phyloP scores from a whole-genome alignment of 2,329 filamentous ascomycete species.

The Polytolypa hystricis region DNA sequence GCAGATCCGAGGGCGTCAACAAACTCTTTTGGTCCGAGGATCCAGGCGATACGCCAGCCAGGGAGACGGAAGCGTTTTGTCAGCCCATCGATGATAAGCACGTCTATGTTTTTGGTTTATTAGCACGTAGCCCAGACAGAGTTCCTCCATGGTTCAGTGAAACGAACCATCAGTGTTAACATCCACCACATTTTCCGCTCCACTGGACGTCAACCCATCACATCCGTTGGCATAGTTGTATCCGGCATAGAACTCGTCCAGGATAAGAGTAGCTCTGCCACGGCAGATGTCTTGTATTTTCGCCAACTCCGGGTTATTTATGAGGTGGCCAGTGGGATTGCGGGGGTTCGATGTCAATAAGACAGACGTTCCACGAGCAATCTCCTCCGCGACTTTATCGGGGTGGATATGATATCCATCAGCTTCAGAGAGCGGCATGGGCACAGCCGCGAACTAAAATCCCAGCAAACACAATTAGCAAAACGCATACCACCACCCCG shows the following conservation, averaged over 20 bases:
- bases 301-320: constrained; percentile 71
- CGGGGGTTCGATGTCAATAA: constrained; percentile 92
- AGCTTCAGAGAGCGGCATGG: constrained; percentile 69
- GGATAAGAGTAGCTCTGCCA: constrained; percentile 79
- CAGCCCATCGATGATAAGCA: constrained; percentile 87
- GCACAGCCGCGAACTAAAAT: constrained; percentile 66
- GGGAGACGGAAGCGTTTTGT: constrained; percentile 95
- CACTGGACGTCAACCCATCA: constrained; percentile 78
- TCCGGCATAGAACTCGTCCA: constrained; percentile 92
- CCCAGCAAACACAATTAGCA: neutral
- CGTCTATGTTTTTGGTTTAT: constrained; percentile 50
- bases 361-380: constrained; percentile 73
- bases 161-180: constrained; percentile 60
- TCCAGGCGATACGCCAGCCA: constrained; percentile 95
- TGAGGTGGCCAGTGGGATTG: constrained; percentile 84
- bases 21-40: constrained; percentile 90
- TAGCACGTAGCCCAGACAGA: too few relatives aligned
- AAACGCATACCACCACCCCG: neutral
- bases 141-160: too few relatives aligned
- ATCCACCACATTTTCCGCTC: constrained; percentile 80
- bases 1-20: constrained; percentile 87
- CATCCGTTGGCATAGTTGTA: constrained; percentile 94
- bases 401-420: constrained; percentile 91
- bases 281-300: constrained; percentile 90
- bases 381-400: constrained; percentile 85